Evolutionary conservation across 176 grass and related monocot genomes (phyloP).

Genomic region (Aegilops bicornis): DNA sequence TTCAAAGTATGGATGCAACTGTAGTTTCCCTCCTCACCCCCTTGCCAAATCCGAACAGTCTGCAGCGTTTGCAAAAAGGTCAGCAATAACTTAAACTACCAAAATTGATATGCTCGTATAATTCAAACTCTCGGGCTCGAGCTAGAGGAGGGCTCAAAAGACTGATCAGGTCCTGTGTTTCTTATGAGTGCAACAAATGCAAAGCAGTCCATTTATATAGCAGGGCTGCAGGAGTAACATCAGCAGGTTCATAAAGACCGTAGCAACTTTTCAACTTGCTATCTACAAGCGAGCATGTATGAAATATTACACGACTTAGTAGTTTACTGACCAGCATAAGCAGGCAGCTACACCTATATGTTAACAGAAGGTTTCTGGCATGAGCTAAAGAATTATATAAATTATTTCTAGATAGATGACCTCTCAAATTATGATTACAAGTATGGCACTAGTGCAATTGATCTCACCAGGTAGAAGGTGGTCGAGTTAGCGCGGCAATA

Average conservation of each 20-base stretch:
- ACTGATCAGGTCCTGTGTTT: neutral
- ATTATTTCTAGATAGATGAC: neutral
- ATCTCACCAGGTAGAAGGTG: neutral
- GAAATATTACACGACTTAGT: neutral
- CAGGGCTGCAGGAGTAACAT: neutral
- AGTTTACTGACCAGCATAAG: slow-evolving; percentile 8
- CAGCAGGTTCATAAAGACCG: neutral
- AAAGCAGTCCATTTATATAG: neutral
- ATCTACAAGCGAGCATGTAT: neutral
- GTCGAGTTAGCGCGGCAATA: neutral
- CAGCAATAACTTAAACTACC: slow-evolving; percentile 23
- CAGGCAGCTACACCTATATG: neutral
- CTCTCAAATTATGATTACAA: neutral
- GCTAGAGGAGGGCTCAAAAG: neutral
- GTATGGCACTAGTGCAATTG: neutral
- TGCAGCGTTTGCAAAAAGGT: slow-evolving; percentile 53
- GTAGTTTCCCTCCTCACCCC: slow-evolving; percentile 75
- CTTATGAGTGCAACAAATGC: slow-evolving; percentile 3
- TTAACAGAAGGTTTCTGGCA: neutral
- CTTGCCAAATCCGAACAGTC: slow-evolving; percentile 99
- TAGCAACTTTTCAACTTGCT: neutral
- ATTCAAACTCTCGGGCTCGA: neutral
- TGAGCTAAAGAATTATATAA: neutral
- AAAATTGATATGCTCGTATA: neutral
- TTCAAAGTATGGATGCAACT: slow-evolving; percentile 66